Evolutionary conservation across 768 basidiomycete genomes (phyloP), one percentile per base, ranked within the genome.

Genomic region (Leccinum fibrillosum): DNA sequence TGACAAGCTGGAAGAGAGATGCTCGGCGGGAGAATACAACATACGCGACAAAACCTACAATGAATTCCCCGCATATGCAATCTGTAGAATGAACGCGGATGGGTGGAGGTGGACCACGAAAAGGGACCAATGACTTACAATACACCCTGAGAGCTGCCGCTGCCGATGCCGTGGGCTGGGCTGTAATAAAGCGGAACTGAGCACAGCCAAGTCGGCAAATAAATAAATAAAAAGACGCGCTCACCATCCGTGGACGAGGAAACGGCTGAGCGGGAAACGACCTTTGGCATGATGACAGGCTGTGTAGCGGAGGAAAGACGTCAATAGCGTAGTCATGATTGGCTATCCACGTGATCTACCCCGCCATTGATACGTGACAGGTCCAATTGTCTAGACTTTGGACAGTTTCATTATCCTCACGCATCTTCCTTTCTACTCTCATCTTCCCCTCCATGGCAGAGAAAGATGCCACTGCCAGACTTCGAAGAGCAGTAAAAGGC

Each of bases 61-160:
- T 85, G 66, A 91, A 92, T 72, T 92, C 90, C 70, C 91, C 90
- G 72, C 91, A 93, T 58, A 93, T 86, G 68, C 90, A 93, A 71
- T 92, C 90, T 92, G 69, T 58, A 52, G 61, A 54, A 59, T 54
- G 60, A 61, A 64, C 55, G 55, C 53, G 51, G 53, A 62, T 64
- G 39, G 56, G 56, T 30, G 49, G 15, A 52, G 47, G 45, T 53
- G 17, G 35, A 49, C 56, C 49, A n/a, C 26, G 34, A 55, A 59
- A 60, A 57, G 37, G 55, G 51, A 48, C 49, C 25, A 39, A 52
- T 50, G 55, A 76, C 86, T 72, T 72, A 91, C 90, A 92, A 71
- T 93, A 92, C 53, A 92, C 88, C 72, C 86, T 86, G 58, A 92
- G 79, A 45, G 88, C 82, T 52, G 90, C 85, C 25, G 85, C 81